Evolutionary conservation across 1,284 basidiomycete species (phyloP), one percentile per base, ranked within the genome.

Genomic region (Erythrobasidium hasegawianum): DNA sequence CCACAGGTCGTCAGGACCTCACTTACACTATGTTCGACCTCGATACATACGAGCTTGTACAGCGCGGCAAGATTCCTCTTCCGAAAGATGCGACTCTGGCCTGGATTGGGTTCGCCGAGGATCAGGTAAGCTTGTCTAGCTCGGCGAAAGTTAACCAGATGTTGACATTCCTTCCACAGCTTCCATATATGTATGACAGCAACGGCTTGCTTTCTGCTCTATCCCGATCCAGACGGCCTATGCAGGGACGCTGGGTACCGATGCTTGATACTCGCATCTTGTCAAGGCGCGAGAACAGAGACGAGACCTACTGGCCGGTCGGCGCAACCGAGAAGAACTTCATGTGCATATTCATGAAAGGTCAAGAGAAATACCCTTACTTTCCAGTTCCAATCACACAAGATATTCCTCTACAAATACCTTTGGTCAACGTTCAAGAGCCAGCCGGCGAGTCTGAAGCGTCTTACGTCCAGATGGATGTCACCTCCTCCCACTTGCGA

Each of bases 251-350:
- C 2, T 99, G 96, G 96, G 84, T 90, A 1, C 88, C 94, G 0
- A 77, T 90, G 1, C 81, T 98, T 65, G 91, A 98, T 75, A 89
- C 91, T 0, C 87, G 85, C 69, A 79, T 82, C 1, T 79, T 95
- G 11, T 86, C 89, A 61, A 83, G 89, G 38, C 83, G 84, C 59
- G 83, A 87, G 74, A 89, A 89, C 33, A 92, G 91, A 74, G 86
- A 92, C 62, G 91, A 96, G 76, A 86, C 85, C 0, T 97, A 97
- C 77, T 98, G 95, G 95, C 90, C 92, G 0, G 87, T 97, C 60
- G 91, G 91, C 0, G 81, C 95, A 39, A 84, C 84, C 0, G 83
- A 82, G 26, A 85, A 83, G 50, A 85, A 83, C 49, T 84, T 97
- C 68, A 87, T 90, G 81, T 94, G 92, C 74, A 78, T 97, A 67